Percentiles rank a stretch among this genome's conserved stretches.
Evolutionary conservation across 805 yeast species (phyloP).

Genomic region (Kluyveromyces aestuarii): DNA sequence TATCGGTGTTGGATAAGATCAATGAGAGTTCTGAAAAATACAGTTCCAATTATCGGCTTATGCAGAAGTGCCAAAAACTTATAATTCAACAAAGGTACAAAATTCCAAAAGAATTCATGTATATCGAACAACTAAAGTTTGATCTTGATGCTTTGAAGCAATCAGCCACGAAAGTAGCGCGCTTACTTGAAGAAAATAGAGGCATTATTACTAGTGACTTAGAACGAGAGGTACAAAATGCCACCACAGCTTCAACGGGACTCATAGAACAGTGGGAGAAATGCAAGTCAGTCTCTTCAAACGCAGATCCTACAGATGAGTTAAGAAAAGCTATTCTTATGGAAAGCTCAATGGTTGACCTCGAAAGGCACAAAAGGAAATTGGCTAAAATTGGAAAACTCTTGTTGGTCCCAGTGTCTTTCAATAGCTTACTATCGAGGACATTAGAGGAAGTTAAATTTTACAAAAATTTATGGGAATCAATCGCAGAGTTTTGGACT

Average conservation of each 20-base stretch:
- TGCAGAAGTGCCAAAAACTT: slow-evolving; percentile 23
- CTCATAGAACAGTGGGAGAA: slow-evolving; percentile 39
- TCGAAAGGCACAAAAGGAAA: slow-evolving; percentile 16
- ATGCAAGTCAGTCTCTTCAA: slow-evolving; percentile 39
- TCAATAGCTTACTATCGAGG: not conserved
- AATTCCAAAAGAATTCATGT: slow-evolving; percentile 47
- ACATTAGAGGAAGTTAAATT: slow-evolving; percentile 6
- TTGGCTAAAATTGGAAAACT: slow-evolving; percentile 22
- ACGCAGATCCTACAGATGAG: slow-evolving; percentile 36
- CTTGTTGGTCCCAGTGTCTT: slow-evolving; percentile 28
- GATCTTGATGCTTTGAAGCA: slow-evolving; percentile 36
- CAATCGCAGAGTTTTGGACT: slow-evolving; percentile 6
- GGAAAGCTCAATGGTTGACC: slow-evolving; percentile 17
- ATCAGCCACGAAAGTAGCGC: slow-evolving; percentile 29
- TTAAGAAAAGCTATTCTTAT: slow-evolving; percentile 30
- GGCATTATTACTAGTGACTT: slow-evolving; percentile 37
- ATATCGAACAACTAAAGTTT: slow-evolving; percentile 51
- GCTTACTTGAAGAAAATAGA: slow-evolving; percentile 33
- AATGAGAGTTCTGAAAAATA: slow-evolving; percentile 9
- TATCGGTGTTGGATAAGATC: slow-evolving; percentile 17
- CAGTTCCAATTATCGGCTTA: slow-evolving; percentile 12
- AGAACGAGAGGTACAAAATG: slow-evolving; percentile 30
- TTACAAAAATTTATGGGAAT: slow-evolving; percentile 5
- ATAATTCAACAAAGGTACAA: slow-evolving; percentile 33
- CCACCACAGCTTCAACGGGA: slow-evolving; percentile 26